Evolutionary conservation across 2,329 filamentous ascomycete genomes (phyloP), one percentile per base, ranked within the genome.

Genomic region (Penicillium sp.): DNA sequence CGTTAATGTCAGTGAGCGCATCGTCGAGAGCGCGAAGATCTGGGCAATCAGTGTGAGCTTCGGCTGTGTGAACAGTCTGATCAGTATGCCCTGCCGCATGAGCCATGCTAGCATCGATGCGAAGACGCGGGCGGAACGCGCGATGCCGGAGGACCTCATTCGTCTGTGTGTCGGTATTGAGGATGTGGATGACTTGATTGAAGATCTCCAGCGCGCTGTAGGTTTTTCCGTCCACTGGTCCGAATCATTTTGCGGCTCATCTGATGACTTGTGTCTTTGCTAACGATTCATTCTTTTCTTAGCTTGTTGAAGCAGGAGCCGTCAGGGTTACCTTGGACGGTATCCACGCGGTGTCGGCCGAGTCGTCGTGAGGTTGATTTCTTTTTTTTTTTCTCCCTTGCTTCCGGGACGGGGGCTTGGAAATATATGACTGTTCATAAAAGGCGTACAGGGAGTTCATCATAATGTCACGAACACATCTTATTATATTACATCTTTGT

Each of bases 81-180:
- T 98, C 71, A 96, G 90, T 74, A 96, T 98, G 91, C 91, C 93
- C 7, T 98, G 93, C 73, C 90, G 91, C 63, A 98, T 98, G 94
- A 97, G 91, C 72, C 93, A 98, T 71, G 93, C 93, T 35, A 95
- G 89, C 66, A 98, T 98, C 64, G 93, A 97, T 66, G 88, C 90
- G 50, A 95, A 95, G 75, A 97, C 90, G 45, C 79, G 93, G 58
- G 78, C 82, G 61, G 90, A 95, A 73, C 81, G 90, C 55, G 85
- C 91, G 56, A 86, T 98, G 83, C 93, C 93, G 9, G 93, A 98
- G 72, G 93, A 98, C 67, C 86, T 98, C 51, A 97, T 98, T 61
- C 81, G 93, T 47, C 72, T 98, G 47, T 98, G 93, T 65, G 90
- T 98, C 39, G 93, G 93, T 39, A 98, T 98, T 62, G 93, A 98